Percentiles rank a stretch among this genome's conserved stretches.
phyloP scores from a whole-genome alignment of 768 basidiomycete genomes.

The Leucosporidium yakuticum region DNA sequence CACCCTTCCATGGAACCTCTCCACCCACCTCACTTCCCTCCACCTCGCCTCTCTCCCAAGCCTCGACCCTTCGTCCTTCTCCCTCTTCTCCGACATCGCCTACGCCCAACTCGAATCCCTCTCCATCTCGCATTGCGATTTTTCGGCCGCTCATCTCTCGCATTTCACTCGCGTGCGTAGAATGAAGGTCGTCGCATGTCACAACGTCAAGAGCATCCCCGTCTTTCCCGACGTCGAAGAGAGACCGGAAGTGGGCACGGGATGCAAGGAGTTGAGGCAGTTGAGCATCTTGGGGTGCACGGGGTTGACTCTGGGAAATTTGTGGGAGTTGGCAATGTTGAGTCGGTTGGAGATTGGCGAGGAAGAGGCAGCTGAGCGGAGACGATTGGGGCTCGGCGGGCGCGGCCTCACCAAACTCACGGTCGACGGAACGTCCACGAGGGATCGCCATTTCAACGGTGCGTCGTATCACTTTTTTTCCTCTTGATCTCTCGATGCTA shows the following conservation, averaged over 20 bases:
- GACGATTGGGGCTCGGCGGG: background rate
- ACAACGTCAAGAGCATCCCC: background rate
- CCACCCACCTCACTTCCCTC: background rate
- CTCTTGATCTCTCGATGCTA: too few relatives aligned
- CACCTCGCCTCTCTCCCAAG: conserved; percentile 1
- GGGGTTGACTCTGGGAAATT: background rate
- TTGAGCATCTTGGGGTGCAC: background rate
- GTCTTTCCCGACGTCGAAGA: background rate
- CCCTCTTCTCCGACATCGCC: background rate
- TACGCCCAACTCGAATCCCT: background rate
- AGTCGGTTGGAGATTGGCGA: background rate
- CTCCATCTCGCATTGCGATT: background rate
- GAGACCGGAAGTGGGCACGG: background rate
- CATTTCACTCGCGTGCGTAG: background rate
- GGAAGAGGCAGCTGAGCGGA: background rate
- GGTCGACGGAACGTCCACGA: background rate
- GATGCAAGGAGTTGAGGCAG: background rate
- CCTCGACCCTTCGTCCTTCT: background rate
- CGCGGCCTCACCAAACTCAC: background rate
- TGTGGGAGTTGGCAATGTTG: conserved; percentile 10
- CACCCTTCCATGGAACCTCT: background rate
- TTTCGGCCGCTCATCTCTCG: conserved; percentile 3
- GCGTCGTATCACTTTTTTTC: background rate
- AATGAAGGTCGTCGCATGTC: conserved; percentile 6
- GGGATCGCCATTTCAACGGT: background rate